Conservation (phyloP, 2,329 filamentous ascomycete genomes). For the Colletotrichum sansevieriae region DNA sequence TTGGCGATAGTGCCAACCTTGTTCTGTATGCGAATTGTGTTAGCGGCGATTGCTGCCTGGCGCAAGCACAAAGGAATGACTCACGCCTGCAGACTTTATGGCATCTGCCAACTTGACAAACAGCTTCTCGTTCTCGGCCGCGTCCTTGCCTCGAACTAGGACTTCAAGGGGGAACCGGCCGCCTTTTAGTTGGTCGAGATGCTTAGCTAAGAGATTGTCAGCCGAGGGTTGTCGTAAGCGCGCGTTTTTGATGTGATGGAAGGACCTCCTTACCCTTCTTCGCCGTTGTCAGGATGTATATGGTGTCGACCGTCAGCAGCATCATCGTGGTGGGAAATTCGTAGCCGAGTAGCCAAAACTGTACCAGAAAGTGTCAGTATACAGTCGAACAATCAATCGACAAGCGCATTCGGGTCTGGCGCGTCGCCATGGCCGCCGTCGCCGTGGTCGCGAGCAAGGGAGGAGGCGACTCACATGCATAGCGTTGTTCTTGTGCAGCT, state of each 20-base stretch:
- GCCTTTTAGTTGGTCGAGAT: constrained; percentile 90
- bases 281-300: constrained; percentile 94
- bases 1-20: constrained; percentile 91
- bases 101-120: constrained; percentile 86
- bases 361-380: constrained; percentile 42
- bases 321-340: constrained; percentile 97
- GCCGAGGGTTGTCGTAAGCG: constrained; percentile 3
- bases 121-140: constrained; percentile 90
- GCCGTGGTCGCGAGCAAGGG: constrained; percentile 20
- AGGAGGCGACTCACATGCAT: constrained; percentile 79
- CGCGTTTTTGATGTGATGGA: neutral
- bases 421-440: constrained; percentile 32
- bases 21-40: constrained; percentile 65
- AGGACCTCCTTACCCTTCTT: constrained; percentile 82
- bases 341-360: constrained; percentile 99
- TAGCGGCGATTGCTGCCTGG: constrained; percentile 14
- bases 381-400: constrained; percentile 2
- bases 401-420: neutral
- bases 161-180: constrained; percentile 95
- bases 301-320: constrained; percentile 86
- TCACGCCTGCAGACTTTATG: constrained; percentile 88
- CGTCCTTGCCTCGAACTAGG: constrained; percentile 90
- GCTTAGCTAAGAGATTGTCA: constrained; percentile 76
- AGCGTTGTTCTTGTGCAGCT: constrained; percentile 96
- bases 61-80: constrained; percentile 51